Evolutionary conservation across 2,329 filamentous ascomycete species (phyloP).

Genomic region (Xylariaceae sp.): DNA sequence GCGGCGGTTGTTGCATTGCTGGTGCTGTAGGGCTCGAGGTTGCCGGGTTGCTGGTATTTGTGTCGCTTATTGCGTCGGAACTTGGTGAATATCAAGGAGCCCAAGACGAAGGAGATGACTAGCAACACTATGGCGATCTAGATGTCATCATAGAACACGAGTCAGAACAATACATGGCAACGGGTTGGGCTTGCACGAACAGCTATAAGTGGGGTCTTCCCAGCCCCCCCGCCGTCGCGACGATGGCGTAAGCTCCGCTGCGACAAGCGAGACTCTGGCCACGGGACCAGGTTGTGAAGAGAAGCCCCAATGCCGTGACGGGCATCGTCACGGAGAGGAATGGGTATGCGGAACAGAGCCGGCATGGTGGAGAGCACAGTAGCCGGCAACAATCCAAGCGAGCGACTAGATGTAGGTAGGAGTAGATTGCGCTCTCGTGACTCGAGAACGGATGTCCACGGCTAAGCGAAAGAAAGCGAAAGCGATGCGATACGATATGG

Average conservation of each 20-base stretch:
- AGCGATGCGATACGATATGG: background rate
- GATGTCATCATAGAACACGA: background rate
- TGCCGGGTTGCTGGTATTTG: conserved; percentile 5
- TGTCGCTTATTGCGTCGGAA: conserved; percentile 10
- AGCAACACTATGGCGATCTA: conserved; percentile 24
- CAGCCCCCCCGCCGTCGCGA: background rate
- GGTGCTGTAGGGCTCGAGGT: conserved; percentile 14
- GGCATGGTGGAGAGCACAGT: conserved; percentile 18
- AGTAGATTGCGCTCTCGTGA: background rate
- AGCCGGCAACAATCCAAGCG: conserved; percentile 18
- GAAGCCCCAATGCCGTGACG: conserved; percentile 5
- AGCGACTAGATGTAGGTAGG: conserved; percentile 10
- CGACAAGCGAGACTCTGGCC: background rate
- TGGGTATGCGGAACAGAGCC: conserved; percentile 25
- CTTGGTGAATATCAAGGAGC: conserved; percentile 15
- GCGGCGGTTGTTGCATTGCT: conserved; percentile 8
- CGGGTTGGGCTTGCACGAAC: conserved; percentile 8
- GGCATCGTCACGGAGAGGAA: conserved; percentile 16
- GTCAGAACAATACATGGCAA: conserved; percentile 3
- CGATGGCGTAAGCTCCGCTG: background rate
- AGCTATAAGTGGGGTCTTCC: conserved; percentile 12
- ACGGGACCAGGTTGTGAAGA: conserved; percentile 4
- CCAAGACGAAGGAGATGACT: conserved; percentile 18
- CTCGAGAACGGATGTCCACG: background rate
- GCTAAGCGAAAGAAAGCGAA: background rate